Evolutionary conservation across 2,329 filamentous ascomycete species (phyloP), one percentile per base, ranked within the genome.

Genomic region (Cercospora beticola): DNA sequence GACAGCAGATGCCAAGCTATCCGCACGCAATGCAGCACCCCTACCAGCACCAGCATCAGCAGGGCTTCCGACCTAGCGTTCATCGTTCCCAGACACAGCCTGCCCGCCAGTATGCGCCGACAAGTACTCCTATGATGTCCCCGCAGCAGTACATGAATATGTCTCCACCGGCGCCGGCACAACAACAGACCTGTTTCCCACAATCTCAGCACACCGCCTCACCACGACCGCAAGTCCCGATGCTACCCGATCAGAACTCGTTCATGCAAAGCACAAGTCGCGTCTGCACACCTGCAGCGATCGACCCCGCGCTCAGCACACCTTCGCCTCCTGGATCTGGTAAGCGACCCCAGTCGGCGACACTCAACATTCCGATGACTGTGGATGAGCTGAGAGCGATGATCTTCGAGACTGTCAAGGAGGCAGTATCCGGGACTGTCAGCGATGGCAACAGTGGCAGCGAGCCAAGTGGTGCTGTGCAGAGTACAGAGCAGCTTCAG

Each of bases 381-480:
- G 70, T 73, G 52, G 71, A 71, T 18, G 72, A 75, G 67, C 58
- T 74, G 65, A 62, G 69, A 52, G 64, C 56, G 33, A 70, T 74
- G 68, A 72, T 74, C 21, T 72, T 65, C 33, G 68, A 72, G 63
- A 67, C 65, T 30, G 66, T 69, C 57, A 66, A 67, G 62, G 62
- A 72, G 66, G 36, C 72, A 16, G 62, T 73, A 23, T 59, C 52
- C 9, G 26, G 56, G 1, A 59, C 1, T n/a, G 31, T 7, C 3
- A n/a, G 30, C 18, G 28, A 59, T 26, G 62, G 40, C 14, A 7
- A 2, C 4, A 18, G 31, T 18, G 31, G 16, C 14, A 30, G 10
- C 26, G 31, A 16, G 23, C 5, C 49, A 30, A 26, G 1, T 40
- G 43, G 23, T 6, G 16, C 31, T 21, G 26, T 14, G 43, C 36